Evolutionary conservation across 2,329 filamentous ascomycete genomes (phyloP).

Genomic region (Exserohilum turcica): DNA sequence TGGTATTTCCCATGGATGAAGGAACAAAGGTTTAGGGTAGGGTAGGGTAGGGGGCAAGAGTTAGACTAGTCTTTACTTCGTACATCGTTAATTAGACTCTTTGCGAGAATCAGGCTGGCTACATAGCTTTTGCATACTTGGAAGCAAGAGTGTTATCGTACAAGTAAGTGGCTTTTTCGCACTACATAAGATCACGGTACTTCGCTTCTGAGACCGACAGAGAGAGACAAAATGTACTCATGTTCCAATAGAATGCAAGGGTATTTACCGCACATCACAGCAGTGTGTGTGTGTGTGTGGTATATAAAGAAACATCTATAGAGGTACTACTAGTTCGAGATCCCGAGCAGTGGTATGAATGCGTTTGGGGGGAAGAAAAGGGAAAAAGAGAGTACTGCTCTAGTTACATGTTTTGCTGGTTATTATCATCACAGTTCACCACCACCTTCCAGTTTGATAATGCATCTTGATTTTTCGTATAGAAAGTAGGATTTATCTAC

Average conservation of each 20-base stretch:
- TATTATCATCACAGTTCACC: neutral
- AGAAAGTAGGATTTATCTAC: neutral
- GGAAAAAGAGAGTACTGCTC: neutral
- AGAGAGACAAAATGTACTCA: neutral
- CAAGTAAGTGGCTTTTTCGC: no score
- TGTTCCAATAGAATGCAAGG: slow-evolving; percentile 14
- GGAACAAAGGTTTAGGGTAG: neutral
- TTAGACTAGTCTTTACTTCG: no score
- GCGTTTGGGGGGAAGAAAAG: neutral
- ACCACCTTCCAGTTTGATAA: neutral
- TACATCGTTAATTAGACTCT: no score
- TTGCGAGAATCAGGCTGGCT: no score
- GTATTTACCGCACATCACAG: slow-evolving; percentile 10
- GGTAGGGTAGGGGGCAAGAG: neutral
- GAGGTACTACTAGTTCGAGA: neutral
- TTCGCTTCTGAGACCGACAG: no score
- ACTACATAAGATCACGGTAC: no score
- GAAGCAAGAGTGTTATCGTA: no score
- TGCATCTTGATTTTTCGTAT: neutral
- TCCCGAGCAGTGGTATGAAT: neutral
- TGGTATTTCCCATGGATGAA: no score
- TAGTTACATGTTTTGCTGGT: neutral
- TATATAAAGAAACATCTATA: slow-evolving; percentile 14
- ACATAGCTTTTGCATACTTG: no score
- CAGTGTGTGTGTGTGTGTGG: neutral